These are phyloP conservation scores for Spergularia azorica DNA, from an alignment of 179 eudicot species.

Conservation along the genomic window DNA sequence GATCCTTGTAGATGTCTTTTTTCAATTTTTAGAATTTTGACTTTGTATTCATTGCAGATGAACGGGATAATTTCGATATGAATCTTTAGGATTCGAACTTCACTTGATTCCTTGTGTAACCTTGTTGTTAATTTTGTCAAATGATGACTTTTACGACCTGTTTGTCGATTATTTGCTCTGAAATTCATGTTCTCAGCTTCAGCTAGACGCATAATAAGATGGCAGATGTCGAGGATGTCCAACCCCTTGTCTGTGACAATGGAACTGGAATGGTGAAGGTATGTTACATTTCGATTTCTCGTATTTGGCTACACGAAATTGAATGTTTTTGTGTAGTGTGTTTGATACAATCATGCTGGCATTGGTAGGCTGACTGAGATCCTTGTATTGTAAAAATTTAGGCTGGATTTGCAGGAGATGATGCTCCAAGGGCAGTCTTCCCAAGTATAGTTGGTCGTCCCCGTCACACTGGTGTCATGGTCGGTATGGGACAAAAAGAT, in stretches of 20 bases:
- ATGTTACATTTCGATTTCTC: slow-evolving; percentile 19
- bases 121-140: too few relatives aligned
- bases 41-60: too few relatives aligned
- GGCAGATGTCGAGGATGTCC: slow-evolving; percentile 25
- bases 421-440: slow-evolving; percentile 12
- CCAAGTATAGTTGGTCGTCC: slow-evolving; percentile 38
- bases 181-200: background rate
- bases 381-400: background rate
- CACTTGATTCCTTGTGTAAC: too few relatives aligned
- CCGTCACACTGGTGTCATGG: slow-evolving; percentile 49
- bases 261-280: slow-evolving; percentile 43
- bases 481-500: slow-evolving; percentile 48
- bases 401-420: slow-evolving; percentile 15
- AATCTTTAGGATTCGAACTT: too few relatives aligned
- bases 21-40: background rate
- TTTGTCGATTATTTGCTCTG: background rate
- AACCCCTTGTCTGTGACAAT: slow-evolving; percentile 40
- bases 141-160: too few relatives aligned
- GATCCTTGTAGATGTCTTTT: background rate
- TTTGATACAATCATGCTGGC: background rate
- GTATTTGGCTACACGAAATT: background rate
- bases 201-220: background rate
- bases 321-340: slow-evolving; percentile 1
- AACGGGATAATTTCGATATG: too few relatives aligned
- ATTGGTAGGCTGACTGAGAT: slow-evolving; percentile 13